Evolutionary conservation across 2,329 filamentous ascomycete genomes (phyloP).

Genomic region (Mariannaea sp.): DNA sequence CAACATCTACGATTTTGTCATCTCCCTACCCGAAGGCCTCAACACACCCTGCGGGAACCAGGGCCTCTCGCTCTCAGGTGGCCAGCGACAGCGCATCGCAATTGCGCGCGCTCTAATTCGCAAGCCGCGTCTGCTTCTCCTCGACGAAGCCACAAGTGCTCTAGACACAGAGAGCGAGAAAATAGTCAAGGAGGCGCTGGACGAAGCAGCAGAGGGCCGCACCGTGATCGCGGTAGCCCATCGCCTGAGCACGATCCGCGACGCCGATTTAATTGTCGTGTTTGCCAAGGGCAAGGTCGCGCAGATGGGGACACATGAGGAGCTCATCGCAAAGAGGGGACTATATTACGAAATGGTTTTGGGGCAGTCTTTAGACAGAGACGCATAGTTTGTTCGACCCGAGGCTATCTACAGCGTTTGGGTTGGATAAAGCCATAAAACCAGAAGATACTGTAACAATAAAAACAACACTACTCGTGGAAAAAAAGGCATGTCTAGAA

Average conservation of each 20-base stretch:
- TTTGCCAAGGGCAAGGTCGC: constrained; percentile 54
- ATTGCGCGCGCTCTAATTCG: constrained; percentile 74
- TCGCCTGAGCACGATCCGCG: constrained; percentile 58
- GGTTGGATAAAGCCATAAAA: neutral
- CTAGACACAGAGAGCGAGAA: constrained; percentile 70
- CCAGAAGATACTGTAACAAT: neutral
- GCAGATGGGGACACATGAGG: constrained; percentile 65
- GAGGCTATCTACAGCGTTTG: neutral
- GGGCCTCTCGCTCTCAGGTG: constrained; percentile 72
- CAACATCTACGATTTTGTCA: constrained; percentile 61
- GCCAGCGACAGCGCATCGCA: constrained; percentile 73
- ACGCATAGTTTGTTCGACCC: constrained; percentile 26
- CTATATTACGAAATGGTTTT: constrained; percentile 60
- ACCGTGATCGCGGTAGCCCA: constrained; percentile 71
- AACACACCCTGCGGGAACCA: constrained; percentile 67
- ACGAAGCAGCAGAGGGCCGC: constrained; percentile 47
- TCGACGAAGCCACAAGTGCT: constrained; percentile 72
- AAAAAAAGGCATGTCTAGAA: neutral
- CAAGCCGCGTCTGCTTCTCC: constrained; percentile 66
- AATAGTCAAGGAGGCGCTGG: constrained; percentile 66
- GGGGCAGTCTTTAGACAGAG: constrained; percentile 48
- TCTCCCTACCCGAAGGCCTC: constrained; percentile 63
- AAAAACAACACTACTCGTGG: too few relatives aligned
- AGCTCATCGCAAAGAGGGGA: constrained; percentile 56
- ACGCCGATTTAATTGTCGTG: constrained; percentile 67